Base-by-base conservation (phyloP, 2,329 filamentous ascomycete genomes). In the Colletotrichum simmondsii region DNA sequence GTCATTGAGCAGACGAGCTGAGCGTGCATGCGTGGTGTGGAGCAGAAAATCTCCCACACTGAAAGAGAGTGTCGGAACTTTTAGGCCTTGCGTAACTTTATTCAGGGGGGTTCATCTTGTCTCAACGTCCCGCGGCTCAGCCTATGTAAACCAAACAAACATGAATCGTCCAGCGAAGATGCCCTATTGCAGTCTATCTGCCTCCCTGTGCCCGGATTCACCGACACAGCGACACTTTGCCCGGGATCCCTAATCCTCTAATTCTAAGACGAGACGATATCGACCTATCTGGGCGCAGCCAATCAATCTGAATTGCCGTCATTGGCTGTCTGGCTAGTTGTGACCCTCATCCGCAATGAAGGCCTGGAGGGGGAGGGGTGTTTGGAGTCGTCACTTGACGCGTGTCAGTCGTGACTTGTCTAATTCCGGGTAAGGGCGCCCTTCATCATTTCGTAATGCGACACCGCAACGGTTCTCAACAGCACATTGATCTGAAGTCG, bases 81-180 rank as follows among this genome's bases (percentile, higher is more conserved):
- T 42, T 37, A 42, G 35, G 22, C 22, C 12, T 12, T 60, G 32
- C 22, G 19, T 26, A 63, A 46, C 58, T 35, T 32, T 64, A 53
- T 35, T 22, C 59, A 35, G 42, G 19, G 62, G 59, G 57, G 52
- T 69, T 64, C 49, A 53, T 58, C 66, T 57, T 28, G 66, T 69
- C 24, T 61, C 28, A 22, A 60, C 35, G 32, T 24, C 52, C 30
- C 49, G 19, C 30, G 28, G 19, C 37, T 42, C 16, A 22, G 49
- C 49, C n/a, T 58, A 14, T 28, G 30, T 22, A 49, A 62, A 65
- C 32, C 32, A 42, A 58, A 42, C 30, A 65, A 57, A 64, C 26
- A n/a, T 30, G 35, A 58, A 35, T 58, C 35, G 35, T 10, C 52
- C 49, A 30, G 66, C 37, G 16, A 42, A 42, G 32, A 12, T 35